Percentiles rank a stretch among this genome's conserved stretches.
These are phyloP conservation scores for Aspergillus spinulosporus DNA, from an alignment of 2,329 filamentous ascomycete genomes.

Conservation along the genomic window DNA sequence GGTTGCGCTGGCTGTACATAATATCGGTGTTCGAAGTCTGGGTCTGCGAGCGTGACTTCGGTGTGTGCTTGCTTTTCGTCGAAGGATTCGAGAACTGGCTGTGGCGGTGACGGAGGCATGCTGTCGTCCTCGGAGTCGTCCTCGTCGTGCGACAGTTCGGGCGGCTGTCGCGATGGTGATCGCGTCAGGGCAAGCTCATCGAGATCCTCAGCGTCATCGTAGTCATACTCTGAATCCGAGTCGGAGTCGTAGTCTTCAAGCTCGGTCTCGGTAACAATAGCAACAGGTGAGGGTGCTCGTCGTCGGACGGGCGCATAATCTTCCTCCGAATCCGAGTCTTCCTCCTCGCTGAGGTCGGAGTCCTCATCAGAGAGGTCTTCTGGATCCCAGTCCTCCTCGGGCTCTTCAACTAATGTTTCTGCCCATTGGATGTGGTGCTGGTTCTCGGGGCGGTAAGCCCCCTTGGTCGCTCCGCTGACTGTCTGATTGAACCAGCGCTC, in stretches of 20 bases:
- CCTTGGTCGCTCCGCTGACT: slow-evolving; percentile 70
- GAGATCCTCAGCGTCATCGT: slow-evolving; percentile 61
- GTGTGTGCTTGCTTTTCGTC: slow-evolving; percentile 56
- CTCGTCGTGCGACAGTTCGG: slow-evolving; percentile 69
- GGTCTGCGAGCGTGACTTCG: slow-evolving; percentile 38
- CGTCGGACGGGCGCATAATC: slow-evolving; percentile 32
- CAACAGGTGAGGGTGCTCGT: slow-evolving; percentile 35
- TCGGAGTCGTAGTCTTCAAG: slow-evolving; percentile 44
- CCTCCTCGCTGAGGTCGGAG: slow-evolving; percentile 49
- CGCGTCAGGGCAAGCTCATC: slow-evolving; percentile 67
- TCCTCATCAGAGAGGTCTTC: slow-evolving; percentile 63
- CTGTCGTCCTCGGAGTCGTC: slow-evolving; percentile 70
- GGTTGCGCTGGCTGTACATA: slow-evolving; percentile 47
- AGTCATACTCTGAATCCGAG: slow-evolving; percentile 55
- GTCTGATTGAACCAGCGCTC: slow-evolving; percentile 98
- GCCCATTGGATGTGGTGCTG: slow-evolving; percentile 80
- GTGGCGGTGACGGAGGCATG: slow-evolving; percentile 69
- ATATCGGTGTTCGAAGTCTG: slow-evolving; percentile 51
- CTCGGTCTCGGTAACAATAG: slow-evolving; percentile 33
- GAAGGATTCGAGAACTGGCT: slow-evolving; percentile 59
- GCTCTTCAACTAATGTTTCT: slow-evolving; percentile 71
- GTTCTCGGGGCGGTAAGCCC: slow-evolving; percentile 53
- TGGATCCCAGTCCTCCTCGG: slow-evolving; percentile 68
- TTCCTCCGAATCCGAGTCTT: slow-evolving; percentile 52
- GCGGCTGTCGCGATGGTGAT: slow-evolving; percentile 66